Percentiles rank a stretch among this genome's conserved stretches.
phyloP scores from a whole-genome alignment of 768 basidiomycete species.

The Mycena belliarum region DNA sequence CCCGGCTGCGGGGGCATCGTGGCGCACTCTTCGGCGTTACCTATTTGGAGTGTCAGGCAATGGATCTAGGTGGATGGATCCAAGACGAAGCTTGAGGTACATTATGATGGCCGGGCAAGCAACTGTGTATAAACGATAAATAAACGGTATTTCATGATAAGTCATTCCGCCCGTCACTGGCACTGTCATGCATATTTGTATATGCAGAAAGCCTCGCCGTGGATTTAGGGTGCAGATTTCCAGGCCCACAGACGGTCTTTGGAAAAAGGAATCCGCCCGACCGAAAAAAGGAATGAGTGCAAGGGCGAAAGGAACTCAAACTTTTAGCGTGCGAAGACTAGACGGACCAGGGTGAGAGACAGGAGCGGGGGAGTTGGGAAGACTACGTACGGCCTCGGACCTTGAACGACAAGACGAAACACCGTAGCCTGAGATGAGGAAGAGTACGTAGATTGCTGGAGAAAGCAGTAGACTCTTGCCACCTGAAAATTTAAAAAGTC shows the following conservation, averaged over 20 bases:
- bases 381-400: neutral
- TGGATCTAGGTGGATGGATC: neutral
- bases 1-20: too few species aligned
- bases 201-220: constrained; percentile 3
- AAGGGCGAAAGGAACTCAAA: constrained; percentile 3
- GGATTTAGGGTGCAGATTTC: constrained; percentile 5
- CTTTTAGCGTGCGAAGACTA: neutral
- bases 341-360: neutral
- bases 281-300: too few species aligned
- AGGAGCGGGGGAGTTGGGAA: neutral
- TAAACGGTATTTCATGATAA: neutral
- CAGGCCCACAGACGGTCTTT: neutral
- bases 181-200: neutral
- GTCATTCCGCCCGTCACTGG: neutral
- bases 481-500: too few species aligned
- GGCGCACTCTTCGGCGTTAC: too few species aligned
- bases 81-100: constrained; percentile 4
- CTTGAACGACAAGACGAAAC: neutral
- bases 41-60: too few species aligned
- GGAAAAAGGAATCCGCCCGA: constrained; percentile 1
- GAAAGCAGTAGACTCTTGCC: too few species aligned
- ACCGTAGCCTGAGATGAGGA: neutral
- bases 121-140: neutral
- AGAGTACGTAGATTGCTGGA: too few species aligned
- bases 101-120: constrained; percentile 7